Evolutionary conservation across 2,329 filamentous ascomycete species (phyloP).

Genomic region (Xylariaceae sp.): DNA sequence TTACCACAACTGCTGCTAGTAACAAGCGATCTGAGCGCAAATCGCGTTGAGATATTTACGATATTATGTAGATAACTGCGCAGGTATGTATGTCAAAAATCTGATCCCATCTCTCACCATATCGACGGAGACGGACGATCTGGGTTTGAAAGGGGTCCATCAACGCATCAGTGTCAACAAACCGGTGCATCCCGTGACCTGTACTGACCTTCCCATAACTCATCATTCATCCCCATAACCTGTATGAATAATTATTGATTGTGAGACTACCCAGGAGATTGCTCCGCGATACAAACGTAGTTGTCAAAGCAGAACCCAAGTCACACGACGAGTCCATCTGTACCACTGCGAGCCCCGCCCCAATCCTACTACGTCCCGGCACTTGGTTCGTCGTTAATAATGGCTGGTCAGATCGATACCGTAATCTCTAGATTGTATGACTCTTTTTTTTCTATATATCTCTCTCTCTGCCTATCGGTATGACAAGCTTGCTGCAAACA

Average conservation of each 20-base stretch:
- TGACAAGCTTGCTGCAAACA: constrained; percentile 14
- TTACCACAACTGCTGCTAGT: not conserved
- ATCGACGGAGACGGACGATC: constrained; percentile 8
- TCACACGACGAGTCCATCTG: constrained; percentile 11
- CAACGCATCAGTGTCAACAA: not conserved
- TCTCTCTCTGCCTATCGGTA: constrained; percentile 2
- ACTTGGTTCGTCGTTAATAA: constrained; percentile 1
- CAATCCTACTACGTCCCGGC: constrained; percentile 2
- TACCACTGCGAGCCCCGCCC: constrained; percentile 13
- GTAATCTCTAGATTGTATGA: not conserved
- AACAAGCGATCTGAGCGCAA: not conserved
- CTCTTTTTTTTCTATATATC: not conserved
- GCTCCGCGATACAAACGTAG: not conserved
- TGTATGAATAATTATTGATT: no score
- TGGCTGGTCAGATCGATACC: constrained; percentile 2
- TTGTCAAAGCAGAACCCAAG: not conserved
- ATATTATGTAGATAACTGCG: not conserved
- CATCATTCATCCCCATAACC: not conserved
- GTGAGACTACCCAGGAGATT: not conserved
- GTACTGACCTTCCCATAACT: not conserved
- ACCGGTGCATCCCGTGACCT: constrained; percentile 7
- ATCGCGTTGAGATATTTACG: not conserved
- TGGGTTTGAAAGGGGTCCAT: constrained; percentile 5
- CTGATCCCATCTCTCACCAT: not conserved
- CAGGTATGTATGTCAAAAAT: not conserved